Conservation (phyloP, 2,329 filamentous ascomycete genomes). For the Penicillium brasilianum region DNA sequence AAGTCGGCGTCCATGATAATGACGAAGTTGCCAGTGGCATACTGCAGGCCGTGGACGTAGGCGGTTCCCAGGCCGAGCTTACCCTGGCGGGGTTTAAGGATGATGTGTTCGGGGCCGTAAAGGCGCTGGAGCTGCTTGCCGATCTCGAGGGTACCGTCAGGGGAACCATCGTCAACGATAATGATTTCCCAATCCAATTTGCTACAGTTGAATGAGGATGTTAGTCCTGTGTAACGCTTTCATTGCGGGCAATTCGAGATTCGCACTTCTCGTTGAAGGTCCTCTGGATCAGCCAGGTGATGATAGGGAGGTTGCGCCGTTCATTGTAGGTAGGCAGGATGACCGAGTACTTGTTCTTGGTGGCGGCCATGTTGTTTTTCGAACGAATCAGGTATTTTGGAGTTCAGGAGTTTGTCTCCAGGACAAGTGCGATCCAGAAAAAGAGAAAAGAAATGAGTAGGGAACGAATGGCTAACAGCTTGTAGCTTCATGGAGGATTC, state of each 20-base stretch:
- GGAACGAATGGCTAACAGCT: constrained; percentile 33
- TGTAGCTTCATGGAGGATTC: constrained; percentile 29
- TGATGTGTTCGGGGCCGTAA: constrained; percentile 75
- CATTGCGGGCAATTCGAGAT: neutral
- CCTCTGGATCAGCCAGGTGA: constrained; percentile 89
- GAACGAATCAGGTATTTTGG: neutral
- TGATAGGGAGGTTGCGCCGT: constrained; percentile 93
- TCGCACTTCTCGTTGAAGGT: constrained; percentile 86
- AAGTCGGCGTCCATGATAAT: constrained; percentile 99
- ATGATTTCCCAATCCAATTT: constrained; percentile 96
- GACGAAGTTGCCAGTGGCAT: constrained; percentile 88
- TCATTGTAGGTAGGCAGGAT: constrained; percentile 99
- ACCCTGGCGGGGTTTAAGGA: constrained; percentile 85
- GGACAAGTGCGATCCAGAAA: constrained; percentile 10
- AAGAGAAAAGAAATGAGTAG: constrained; percentile 26
- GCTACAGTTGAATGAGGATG: constrained; percentile 53
- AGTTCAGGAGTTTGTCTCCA: constrained; percentile 19
- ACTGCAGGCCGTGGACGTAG: constrained; percentile 93
- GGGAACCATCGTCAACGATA: constrained; percentile 97
- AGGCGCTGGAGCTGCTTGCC: constrained; percentile 87
- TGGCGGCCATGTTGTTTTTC: constrained; percentile 39
- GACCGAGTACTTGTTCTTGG: constrained; percentile 86
- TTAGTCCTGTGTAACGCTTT: constrained; percentile 6
- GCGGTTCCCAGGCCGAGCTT: constrained; percentile 97
- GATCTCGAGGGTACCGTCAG: constrained; percentile 90